phyloP scores from a whole-genome alignment of 495 filamentous ascomycete species.

The Talaromyces nanjingensis region DNA sequence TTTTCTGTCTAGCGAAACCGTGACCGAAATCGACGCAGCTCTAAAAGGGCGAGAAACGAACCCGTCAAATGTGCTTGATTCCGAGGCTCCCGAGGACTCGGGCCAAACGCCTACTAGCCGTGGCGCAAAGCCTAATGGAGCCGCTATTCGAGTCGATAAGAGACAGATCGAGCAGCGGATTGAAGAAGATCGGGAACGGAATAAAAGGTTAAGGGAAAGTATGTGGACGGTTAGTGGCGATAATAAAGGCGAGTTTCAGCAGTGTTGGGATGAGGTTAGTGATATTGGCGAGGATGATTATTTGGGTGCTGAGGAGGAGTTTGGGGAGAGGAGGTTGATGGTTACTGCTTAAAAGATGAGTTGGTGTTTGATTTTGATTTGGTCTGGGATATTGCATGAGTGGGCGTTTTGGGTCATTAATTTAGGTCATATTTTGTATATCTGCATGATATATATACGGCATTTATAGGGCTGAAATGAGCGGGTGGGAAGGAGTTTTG shows the following conservation, averaged over 20 bases:
- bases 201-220: slow-evolving; percentile 81
- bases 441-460: slow-evolving; percentile 1
- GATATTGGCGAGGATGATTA: slow-evolving; percentile 81
- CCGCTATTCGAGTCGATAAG: slow-evolving; percentile 58
- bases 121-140: slow-evolving; percentile 24
- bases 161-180: slow-evolving; percentile 89
- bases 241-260: slow-evolving; percentile 55
- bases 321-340: slow-evolving; percentile 45
- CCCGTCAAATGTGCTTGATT: slow-evolving; percentile 28
- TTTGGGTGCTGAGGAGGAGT: slow-evolving; percentile 64
- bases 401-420: slow-evolving; percentile 1
- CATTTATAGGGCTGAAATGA: background rate
- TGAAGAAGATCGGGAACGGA: slow-evolving; percentile 91
- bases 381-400: background rate
- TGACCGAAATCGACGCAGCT: slow-evolving; percentile 70
- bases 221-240: slow-evolving; percentile 75
- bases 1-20: slow-evolving; percentile 59
- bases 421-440: background rate
- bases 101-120: slow-evolving; percentile 23
- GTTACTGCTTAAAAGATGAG: background rate
- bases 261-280: slow-evolving; percentile 72
- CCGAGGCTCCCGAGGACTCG: slow-evolving; percentile 31
- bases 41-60: slow-evolving; percentile 65
- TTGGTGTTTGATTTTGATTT: background rate
- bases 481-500: background rate